Conservation (phyloP, 345 rosid genomes). For the Aquilaria sinensis region DNA sequence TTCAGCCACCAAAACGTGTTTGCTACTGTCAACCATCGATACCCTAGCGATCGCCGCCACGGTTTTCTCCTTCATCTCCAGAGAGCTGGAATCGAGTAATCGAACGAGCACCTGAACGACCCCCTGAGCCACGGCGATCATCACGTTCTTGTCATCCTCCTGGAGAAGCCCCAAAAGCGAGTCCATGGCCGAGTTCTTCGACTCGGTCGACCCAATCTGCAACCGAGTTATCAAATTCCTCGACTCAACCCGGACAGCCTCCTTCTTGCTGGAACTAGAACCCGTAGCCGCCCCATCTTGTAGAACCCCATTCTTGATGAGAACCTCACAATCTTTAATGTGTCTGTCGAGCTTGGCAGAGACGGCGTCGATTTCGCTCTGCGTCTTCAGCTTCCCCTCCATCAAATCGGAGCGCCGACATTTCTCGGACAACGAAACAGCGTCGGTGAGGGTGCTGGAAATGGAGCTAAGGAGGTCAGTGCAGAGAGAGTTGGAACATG, state of each 20-base stretch:
- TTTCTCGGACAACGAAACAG: constrained; percentile 38
- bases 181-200: constrained; percentile 74
- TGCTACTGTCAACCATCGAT: constrained; percentile 72
- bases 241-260: constrained; percentile 56
- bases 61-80: constrained; percentile 63
- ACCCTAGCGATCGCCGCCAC: constrained; percentile 69
- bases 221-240: constrained; percentile 63
- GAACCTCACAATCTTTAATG: constrained; percentile 54
- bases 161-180: constrained; percentile 40
- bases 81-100: constrained; percentile 54
- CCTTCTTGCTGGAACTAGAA: constrained; percentile 38
- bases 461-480: constrained; percentile 51
- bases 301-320: constrained; percentile 57
- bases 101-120: constrained; percentile 71
- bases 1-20: constrained; percentile 66
- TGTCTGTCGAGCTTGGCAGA: constrained; percentile 62
- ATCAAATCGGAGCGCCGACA: constrained; percentile 43
- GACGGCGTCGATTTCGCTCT: constrained; percentile 78
- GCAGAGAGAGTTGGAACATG: constrained; percentile 41
- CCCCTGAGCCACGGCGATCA: constrained; percentile 88
- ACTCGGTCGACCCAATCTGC: constrained; percentile 72
- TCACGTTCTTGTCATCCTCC: constrained; percentile 83
- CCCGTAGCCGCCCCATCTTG: constrained; percentile 28
- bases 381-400: constrained; percentile 81
- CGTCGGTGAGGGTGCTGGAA: constrained; percentile 42